A percentile compares a stretch with the other conserved stretches of the same genome.
Evolutionary conservation across 2,329 filamentous ascomycete genomes (phyloP).

Genomic region (Fusarium nisikadoi): DNA sequence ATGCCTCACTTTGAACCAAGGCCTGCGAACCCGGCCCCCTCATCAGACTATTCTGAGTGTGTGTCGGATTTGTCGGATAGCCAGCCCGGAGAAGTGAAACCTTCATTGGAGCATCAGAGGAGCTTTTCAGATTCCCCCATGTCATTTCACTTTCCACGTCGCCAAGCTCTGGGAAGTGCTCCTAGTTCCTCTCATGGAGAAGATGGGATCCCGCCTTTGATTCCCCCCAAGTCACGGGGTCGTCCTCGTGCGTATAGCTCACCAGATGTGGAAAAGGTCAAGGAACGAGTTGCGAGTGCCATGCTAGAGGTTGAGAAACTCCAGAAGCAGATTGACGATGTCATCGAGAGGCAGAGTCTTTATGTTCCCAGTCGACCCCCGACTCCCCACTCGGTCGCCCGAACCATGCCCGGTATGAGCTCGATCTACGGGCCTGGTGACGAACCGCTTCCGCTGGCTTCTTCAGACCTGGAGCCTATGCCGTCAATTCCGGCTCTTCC

Average conservation of each 20-base stretch:
- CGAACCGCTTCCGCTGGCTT: slow-evolving; percentile 29
- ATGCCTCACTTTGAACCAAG: slow-evolving; percentile 61
- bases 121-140: slow-evolving; percentile 58
- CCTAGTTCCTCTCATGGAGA: slow-evolving; percentile 40
- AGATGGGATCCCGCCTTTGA: slow-evolving; percentile 46
- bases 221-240: slow-evolving; percentile 55
- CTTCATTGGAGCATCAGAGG: slow-evolving; percentile 51
- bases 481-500: slow-evolving; percentile 68
- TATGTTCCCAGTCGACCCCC: slow-evolving; percentile 65
- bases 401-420: slow-evolving; percentile 47
- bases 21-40: slow-evolving; percentile 45
- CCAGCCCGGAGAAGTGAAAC: slow-evolving; percentile 46
- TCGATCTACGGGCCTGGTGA: slow-evolving; percentile 16
- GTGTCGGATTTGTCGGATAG: slow-evolving; percentile 43
- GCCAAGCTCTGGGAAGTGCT: slow-evolving; percentile 47
- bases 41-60: slow-evolving; percentile 52
- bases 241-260: slow-evolving; percentile 58
- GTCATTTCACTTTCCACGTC: slow-evolving; percentile 67
- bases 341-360: slow-evolving; percentile 69
- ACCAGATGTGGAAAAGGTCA: slow-evolving; percentile 61
- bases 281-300: slow-evolving; percentile 65
- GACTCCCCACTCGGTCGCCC: slow-evolving; percentile 57
- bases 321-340: slow-evolving; percentile 68
- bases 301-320: slow-evolving; percentile 69
- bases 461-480: slow-evolving; percentile 61